phyloP scores from a whole-genome alignment of 2,329 filamentous ascomycete species.

The Fusarium sp. region DNA sequence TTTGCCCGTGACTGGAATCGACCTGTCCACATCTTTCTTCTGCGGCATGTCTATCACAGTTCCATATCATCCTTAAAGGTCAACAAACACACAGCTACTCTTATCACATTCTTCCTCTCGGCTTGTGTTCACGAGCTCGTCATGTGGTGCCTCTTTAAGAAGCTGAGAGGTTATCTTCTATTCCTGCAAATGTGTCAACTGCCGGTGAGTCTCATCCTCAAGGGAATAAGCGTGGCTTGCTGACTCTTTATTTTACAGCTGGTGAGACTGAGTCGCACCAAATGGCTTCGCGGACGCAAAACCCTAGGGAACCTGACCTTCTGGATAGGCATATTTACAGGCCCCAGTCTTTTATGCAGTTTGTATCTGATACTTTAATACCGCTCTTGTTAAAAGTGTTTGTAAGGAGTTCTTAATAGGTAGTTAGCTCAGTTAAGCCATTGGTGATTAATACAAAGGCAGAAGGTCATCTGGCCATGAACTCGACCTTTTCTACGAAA shows the following conservation, averaged over 20 bases:
- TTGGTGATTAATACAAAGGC: too few species aligned
- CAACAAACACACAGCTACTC: constrained; percentile 75
- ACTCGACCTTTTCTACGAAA: not conserved
- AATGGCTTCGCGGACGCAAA: constrained; percentile 69
- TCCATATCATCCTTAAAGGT: constrained; percentile 79
- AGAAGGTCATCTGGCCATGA: too few species aligned
- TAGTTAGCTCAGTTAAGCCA: not conserved
- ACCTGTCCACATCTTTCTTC: constrained; percentile 80
- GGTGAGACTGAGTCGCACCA: constrained; percentile 73
- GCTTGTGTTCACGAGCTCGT: constrained; percentile 79
- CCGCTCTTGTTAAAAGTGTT: not conserved
- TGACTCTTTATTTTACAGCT: constrained; percentile 54
- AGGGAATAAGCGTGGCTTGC: not conserved
- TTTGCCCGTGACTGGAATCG: constrained; percentile 84
- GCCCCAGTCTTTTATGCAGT: constrained; percentile 74
- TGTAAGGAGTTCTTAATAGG: too few species aligned
- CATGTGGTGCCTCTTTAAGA: constrained; percentile 85
- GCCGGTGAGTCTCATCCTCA: constrained; percentile 57
- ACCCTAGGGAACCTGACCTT: constrained; percentile 79
- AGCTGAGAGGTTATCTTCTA: constrained; percentile 78
- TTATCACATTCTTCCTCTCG: constrained; percentile 79
- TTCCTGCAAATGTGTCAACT: constrained; percentile 80
- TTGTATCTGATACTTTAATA: constrained; percentile 66
- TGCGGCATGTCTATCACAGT: constrained; percentile 82
- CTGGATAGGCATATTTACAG: constrained; percentile 82